Percentiles rank a stretch among this genome's conserved stretches.
Conservation (phyloP, 441 rosid genomes). For the Macaranga tanarius region DNA sequence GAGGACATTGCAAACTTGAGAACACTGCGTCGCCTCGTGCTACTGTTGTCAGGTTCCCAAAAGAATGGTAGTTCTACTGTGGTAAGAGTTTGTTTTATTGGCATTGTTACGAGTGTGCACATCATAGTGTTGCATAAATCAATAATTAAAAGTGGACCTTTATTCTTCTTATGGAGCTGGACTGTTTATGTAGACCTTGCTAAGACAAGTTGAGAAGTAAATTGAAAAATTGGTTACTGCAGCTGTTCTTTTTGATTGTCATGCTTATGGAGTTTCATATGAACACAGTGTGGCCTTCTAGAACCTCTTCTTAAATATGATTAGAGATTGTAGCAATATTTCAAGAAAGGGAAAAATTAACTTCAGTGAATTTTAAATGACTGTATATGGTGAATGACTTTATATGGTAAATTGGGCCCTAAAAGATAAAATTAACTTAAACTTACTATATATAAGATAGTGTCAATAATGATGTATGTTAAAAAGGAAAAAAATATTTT, state of each 20-base stretch:
- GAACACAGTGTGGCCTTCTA: not conserved
- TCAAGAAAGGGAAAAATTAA: not conserved
- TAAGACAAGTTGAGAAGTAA: slow-evolving; percentile 4
- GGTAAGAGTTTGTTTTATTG: slow-evolving; percentile 40
- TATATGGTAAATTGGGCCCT: not conserved
- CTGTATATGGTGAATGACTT: not conserved
- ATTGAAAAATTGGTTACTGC: not conserved
- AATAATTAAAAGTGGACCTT: not conserved
- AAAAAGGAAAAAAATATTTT: not conserved
- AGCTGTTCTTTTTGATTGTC: not conserved
- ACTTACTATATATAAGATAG: not conserved
- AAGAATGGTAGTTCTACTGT: slow-evolving; percentile 29
- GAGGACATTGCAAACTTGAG: slow-evolving; percentile 76
- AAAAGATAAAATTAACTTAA: slow-evolving; percentile 1
- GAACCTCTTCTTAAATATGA: not conserved
- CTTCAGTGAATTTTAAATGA: not conserved
- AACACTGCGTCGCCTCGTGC: slow-evolving; percentile 64
- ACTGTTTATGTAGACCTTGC: not conserved
- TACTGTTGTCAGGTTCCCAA: slow-evolving; percentile 56
- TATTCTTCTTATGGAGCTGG: not conserved
- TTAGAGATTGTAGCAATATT: not conserved
- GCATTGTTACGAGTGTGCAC: not conserved
- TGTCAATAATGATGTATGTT: not conserved
- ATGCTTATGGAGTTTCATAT: not conserved
- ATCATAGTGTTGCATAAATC: not conserved